These are phyloP conservation scores for Alternaria longipes DNA, from an alignment of 2,329 filamentous ascomycete species.

Conservation along the genomic window DNA sequence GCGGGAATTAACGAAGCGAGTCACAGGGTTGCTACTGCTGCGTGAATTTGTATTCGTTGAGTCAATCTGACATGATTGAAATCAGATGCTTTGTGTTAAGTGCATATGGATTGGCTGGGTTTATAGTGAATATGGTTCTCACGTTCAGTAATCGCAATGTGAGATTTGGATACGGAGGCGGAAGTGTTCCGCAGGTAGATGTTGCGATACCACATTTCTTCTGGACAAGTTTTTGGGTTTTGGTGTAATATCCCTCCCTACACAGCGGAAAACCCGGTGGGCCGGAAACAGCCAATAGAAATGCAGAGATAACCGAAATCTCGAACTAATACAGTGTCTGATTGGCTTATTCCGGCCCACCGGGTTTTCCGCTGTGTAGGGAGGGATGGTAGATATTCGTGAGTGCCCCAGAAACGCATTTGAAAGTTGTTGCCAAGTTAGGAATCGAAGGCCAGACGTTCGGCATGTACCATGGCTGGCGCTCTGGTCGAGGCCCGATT, in stretches of 20 bases:
- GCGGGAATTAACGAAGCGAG: constrained; percentile 15
- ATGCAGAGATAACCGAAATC: no score
- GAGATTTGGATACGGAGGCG: neutral
- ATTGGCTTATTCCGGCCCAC: no score
- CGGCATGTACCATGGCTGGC: neutral
- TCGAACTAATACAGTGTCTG: no score
- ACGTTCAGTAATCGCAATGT: neutral
- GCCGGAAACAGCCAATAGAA: no score
- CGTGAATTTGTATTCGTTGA: neutral
- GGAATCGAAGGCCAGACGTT: neutral
- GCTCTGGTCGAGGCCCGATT: constrained; percentile 1
- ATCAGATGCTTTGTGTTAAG: neutral
- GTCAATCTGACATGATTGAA: neutral
- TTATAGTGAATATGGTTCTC: neutral
- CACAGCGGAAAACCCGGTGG: no score
- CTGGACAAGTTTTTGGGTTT: neutral
- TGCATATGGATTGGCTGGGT: neutral
- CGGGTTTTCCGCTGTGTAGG: no score
- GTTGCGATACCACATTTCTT: neutral
- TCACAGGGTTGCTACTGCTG: constrained; percentile 6
- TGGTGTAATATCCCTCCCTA: no score
- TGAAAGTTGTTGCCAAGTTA: neutral
- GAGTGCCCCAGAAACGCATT: neutral
- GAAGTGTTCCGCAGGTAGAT: neutral
- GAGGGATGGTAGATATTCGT: neutral